These are phyloP conservation scores for Boletus semigastroideus DNA, from an alignment of 1,284 basidiomycete genomes.

Conservation along the genomic window DNA sequence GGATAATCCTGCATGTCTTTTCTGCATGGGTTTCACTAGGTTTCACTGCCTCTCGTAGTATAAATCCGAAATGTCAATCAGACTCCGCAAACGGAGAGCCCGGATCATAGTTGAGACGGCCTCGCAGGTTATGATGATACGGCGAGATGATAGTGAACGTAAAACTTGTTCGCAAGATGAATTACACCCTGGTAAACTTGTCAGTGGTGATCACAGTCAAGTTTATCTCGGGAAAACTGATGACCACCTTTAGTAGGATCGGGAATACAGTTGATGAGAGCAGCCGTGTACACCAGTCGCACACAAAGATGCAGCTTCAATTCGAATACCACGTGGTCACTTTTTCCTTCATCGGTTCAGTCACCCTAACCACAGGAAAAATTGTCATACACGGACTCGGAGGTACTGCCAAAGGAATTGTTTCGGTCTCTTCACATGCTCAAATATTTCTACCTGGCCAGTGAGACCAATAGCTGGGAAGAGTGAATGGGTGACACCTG, in stretches of 20 bases:
- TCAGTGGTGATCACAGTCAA: slow-evolving; percentile 1
- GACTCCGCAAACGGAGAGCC: slow-evolving; percentile 11
- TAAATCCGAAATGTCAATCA: slow-evolving; percentile 19
- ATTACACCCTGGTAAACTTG: slow-evolving; percentile 3
- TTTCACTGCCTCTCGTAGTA: slow-evolving; percentile 6
- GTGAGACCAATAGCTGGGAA: slow-evolving; percentile 32
- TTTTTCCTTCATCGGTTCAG: slow-evolving; percentile 1
- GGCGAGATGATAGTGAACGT: slow-evolving; percentile 3
- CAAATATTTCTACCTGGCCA: slow-evolving; percentile 19
- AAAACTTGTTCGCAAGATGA: slow-evolving; percentile 21
- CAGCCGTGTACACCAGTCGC: slow-evolving; percentile 5
- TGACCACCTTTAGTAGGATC: slow-evolving; percentile 4
- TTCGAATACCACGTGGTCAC: slow-evolving; percentile 4
- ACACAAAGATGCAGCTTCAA: slow-evolving; percentile 6
- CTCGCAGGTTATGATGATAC: slow-evolving; percentile 16
- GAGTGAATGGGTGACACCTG: slow-evolving; percentile 27
- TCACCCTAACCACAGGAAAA: not conserved
- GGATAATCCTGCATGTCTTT: slow-evolving; percentile 13
- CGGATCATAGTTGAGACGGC: slow-evolving; percentile 20
- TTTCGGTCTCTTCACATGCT: slow-evolving; percentile 26
- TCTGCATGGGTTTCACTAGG: slow-evolving; percentile 8
- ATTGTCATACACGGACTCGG: slow-evolving; percentile 6
- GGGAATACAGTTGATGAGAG: slow-evolving; percentile 7
- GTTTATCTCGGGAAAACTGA: slow-evolving; percentile 9
- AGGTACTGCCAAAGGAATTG: slow-evolving; percentile 3